Conservation (phyloP, 164 flowering plant genomes). For the Macadamia integrifolia region DNA sequence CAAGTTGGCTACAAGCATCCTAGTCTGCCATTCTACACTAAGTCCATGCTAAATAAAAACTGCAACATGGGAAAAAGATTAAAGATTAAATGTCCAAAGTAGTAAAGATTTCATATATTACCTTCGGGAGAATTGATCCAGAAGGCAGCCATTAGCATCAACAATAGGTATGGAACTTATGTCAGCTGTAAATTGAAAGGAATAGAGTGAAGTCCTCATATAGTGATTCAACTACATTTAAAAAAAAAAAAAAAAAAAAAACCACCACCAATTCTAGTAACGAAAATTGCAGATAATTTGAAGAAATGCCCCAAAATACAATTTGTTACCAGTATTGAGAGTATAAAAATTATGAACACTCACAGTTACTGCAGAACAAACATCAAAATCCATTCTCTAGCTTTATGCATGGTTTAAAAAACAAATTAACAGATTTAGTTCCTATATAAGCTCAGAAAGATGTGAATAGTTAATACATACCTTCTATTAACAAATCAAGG, state of each 20-base stretch:
- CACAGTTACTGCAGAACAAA: too few relatives aligned
- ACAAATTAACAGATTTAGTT: too few relatives aligned
- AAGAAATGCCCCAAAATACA: too few relatives aligned
- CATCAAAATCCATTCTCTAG: too few relatives aligned
- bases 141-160: constrained; percentile 27
- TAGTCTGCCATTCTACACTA: too few relatives aligned
- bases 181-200: constrained; percentile 17
- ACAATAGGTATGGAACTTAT: constrained; percentile 26
- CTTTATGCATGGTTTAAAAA: too few relatives aligned
- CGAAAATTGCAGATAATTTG: too few relatives aligned
- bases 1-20: too few relatives aligned
- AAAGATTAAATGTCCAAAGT: not conserved
- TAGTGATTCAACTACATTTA: not conserved
- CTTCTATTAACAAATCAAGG: constrained; percentile 25
- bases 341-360: too few relatives aligned
- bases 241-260: not conserved
- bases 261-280: too few relatives aligned
- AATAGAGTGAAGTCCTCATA: constrained; percentile 3
- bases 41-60: not conserved
- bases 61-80: not conserved
- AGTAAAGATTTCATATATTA: not conserved
- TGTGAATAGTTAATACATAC: constrained; percentile 1
- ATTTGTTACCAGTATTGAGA: too few relatives aligned
- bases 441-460: too few relatives aligned
- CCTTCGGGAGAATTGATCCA: constrained; percentile 30